A percentile compares a stretch with the other conserved stretches of the same genome.
Conservation (phyloP, 2,329 filamentous ascomycete species). For the Trichoderma koningiopsis region DNA sequence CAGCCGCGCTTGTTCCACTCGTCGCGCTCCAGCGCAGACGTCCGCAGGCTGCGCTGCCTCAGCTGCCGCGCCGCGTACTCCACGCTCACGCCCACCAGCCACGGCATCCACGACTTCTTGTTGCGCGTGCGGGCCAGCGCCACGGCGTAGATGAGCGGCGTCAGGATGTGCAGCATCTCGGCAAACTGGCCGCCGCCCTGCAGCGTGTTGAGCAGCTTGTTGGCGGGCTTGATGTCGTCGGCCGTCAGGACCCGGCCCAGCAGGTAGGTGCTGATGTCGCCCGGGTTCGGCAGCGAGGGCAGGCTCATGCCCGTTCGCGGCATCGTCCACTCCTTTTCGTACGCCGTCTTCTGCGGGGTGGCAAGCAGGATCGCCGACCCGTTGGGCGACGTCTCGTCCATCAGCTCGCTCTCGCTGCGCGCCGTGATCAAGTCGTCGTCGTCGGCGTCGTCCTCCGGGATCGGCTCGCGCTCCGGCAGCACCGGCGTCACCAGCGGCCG, state of each 20-base stretch:
- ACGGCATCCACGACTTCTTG: constrained; percentile 85
- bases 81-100: constrained; percentile 81
- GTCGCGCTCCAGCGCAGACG: constrained; percentile 85
- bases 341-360: constrained; percentile 37
- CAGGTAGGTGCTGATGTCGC: constrained; percentile 84
- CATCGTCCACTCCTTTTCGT: constrained; percentile 78
- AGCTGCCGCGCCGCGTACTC: constrained; percentile 91
- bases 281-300: constrained; percentile 76
- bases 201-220: constrained; percentile 79
- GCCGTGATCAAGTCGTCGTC: constrained; percentile 47
- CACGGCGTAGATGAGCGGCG: constrained; percentile 83
- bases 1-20: constrained; percentile 87
- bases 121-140: constrained; percentile 73
- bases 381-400: constrained; percentile 45
- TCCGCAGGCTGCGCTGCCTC: constrained; percentile 70
- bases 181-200: constrained; percentile 74
- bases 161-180: constrained; percentile 88
- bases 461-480: constrained; percentile 80
- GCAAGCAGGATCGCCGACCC: constrained; percentile 22
- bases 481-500: constrained; percentile 81
- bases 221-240: constrained; percentile 93
- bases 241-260: constrained; percentile 88
- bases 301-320: constrained; percentile 88
- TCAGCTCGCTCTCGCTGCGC: constrained; percentile 46
- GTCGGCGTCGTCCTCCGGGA: constrained; percentile 56